Evolutionary conservation across 148 eudicot species (phyloP), one percentile per base, ranked within the genome.

Genomic region (Bassia scoparia): DNA sequence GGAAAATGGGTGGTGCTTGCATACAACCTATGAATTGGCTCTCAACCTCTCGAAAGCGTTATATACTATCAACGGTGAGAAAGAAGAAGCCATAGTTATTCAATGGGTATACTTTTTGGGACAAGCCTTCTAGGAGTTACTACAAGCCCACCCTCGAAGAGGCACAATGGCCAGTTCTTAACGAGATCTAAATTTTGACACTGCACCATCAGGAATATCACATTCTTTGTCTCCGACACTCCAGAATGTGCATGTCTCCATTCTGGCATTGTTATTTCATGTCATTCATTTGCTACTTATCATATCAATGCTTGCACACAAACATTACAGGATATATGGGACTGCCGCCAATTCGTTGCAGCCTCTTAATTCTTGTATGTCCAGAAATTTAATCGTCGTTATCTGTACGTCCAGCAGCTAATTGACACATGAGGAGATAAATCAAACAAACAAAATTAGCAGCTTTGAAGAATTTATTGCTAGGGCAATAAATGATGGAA

Each of bases 371-470:
- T 82, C 97, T 83, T 9, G 97, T 91, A 56, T 91, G n/a, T 91
- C 97, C 97, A 91, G 76, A 61, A 91, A 73, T 91, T 91, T 91
- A 63, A 91, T 91, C 84, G n/a, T 91, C 97, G 23, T 91, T 91
- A 74, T 91, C 97, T 50, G 97, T 89, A 33, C 97, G 91, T 49
- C 97, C 97, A 77, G 97, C 44, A 91, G 72, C 97, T 91, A 81
- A 73, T 37, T n/a, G 64, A 71, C 14, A 43, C 38, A 63, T 24
- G 54, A 13, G 46, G 33, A n/a, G 37, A 60, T 2, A 50, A 20
- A 65, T 12, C 21, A 18, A 64, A 48, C 49, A 44, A n/a, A 62
- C n/a, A n/a, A n/a, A n/a, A n/a, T 66, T 27, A 38, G 65, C 10
- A 29, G 33, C 56, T 61, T 50, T 48, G 48, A 73, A 33, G 59